phyloP scores from a whole-genome alignment of 2,329 filamentous ascomycete genomes.

The Fusarium sp. region DNA sequence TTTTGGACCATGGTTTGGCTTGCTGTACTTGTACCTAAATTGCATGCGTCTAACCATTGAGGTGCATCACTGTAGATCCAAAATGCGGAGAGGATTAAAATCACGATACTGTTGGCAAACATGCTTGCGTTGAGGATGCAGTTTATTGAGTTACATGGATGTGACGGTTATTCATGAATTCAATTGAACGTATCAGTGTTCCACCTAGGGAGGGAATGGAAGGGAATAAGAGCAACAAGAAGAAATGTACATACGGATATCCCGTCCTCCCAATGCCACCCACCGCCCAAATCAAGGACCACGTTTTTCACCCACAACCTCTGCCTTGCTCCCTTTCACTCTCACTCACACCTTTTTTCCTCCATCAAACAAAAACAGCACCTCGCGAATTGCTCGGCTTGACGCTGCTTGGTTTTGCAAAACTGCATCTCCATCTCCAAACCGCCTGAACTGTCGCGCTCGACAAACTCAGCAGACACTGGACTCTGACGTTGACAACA shows the following conservation, averaged over 20 bases:
- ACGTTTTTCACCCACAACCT: constrained; percentile 43
- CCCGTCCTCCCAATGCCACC: constrained; percentile 33
- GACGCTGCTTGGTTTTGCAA: constrained; percentile 11
- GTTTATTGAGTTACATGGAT: background rate
- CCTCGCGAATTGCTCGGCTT: constrained; percentile 27
- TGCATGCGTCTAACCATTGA: constrained; percentile 36
- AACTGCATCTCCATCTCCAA: background rate
- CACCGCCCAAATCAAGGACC: constrained; percentile 41
- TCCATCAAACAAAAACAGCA: constrained; percentile 15
- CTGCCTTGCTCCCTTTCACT: constrained; percentile 40
- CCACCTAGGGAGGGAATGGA: constrained; percentile 13
- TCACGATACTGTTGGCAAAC: background rate
- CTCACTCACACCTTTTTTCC: constrained; percentile 30
- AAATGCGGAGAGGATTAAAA: constrained; percentile 2
- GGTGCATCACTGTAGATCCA: constrained; percentile 23
- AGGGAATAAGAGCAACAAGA: constrained; percentile 22
- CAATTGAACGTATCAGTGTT: constrained; percentile 13
- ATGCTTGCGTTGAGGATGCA: background rate
- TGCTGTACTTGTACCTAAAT: constrained; percentile 32
- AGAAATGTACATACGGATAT: constrained; percentile 30
- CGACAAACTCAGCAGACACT: constrained; percentile 2
- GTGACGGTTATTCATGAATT: background rate
- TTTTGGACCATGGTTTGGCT: constrained; percentile 35
- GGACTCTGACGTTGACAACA: constrained; percentile 16
- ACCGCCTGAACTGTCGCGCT: constrained; percentile 7